A percentile compares a stretch with the other conserved stretches of the same genome.
phyloP scores from a whole-genome alignment of 2,329 filamentous ascomycete genomes.

The Paraphoma sp. region DNA sequence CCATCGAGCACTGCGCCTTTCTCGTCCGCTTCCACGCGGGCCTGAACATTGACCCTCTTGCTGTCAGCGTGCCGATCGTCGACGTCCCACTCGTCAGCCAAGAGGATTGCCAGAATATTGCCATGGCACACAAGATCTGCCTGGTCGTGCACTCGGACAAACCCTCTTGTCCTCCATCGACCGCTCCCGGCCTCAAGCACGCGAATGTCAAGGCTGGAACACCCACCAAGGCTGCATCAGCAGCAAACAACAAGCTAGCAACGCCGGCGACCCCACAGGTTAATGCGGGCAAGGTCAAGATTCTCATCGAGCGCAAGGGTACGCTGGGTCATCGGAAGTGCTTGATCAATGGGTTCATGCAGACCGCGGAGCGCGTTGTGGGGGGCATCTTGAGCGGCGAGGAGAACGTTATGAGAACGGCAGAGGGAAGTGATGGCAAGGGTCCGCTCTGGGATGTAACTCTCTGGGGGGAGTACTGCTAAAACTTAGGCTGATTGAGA shows the following conservation, averaged over 20 bases:
- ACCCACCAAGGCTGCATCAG: background rate
- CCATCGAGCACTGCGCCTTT: background rate
- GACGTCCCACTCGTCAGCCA: background rate
- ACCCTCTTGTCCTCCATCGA: background rate
- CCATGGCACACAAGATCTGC: background rate
- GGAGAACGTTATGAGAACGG: background rate
- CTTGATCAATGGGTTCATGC: background rate
- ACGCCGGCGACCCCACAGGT: background rate
- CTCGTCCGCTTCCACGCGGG: background rate
- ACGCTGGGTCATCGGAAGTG: constrained; percentile 1
- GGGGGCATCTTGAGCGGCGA: background rate
- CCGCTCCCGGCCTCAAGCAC: background rate
- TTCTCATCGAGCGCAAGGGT: background rate
- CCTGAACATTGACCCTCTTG: background rate
- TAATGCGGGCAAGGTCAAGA: background rate
- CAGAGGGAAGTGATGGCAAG: background rate
- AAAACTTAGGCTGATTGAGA: background rate
- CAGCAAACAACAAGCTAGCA: background rate
- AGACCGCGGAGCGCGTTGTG: background rate
- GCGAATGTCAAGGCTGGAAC: background rate
- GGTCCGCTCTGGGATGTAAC: background rate
- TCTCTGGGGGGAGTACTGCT: background rate
- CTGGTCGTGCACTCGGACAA: background rate
- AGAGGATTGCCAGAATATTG: background rate
- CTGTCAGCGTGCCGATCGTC: background rate